Evolutionary conservation across 2,329 filamentous ascomycete genomes (phyloP).

Genomic region (Aspergillus novoparasiticus): DNA sequence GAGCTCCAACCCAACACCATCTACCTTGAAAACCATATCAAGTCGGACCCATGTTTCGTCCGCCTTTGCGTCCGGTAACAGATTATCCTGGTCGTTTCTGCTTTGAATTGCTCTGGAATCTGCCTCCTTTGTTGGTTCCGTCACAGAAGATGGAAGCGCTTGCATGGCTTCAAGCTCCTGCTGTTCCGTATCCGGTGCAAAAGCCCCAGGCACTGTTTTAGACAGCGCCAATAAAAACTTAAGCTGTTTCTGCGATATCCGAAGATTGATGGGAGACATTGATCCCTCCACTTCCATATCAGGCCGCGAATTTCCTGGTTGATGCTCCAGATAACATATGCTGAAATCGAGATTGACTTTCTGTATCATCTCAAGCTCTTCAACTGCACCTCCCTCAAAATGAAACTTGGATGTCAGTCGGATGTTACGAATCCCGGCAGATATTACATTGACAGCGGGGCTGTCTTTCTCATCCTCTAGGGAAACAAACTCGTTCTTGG

Average conservation of each 20-base stretch:
- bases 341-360: conserved; percentile 94
- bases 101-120: conserved; percentile 56
- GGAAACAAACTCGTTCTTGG: conserved; percentile 86
- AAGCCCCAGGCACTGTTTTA: conserved; percentile 82
- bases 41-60: conserved; percentile 86
- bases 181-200: conserved; percentile 72
- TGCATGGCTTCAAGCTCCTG: conserved; percentile 73
- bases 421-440: conserved; percentile 88
- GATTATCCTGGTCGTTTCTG: conserved; percentile 51
- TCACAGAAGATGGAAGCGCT: conserved; percentile 64
- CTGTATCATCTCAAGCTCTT: conserved; percentile 95
- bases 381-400: conserved; percentile 69
- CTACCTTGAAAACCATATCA: conserved; percentile 86
- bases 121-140: conserved; percentile 52
- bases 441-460: conserved; percentile 83
- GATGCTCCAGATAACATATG: conserved; percentile 88
- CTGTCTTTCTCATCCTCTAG: conserved; percentile 75
- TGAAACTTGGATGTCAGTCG: conserved; percentile 87
- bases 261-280: conserved; percentile 91
- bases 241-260: conserved; percentile 86
- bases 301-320: conserved; percentile 72
- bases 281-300: conserved; percentile 89
- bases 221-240: conserved; percentile 88
- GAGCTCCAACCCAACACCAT: conserved; percentile 85
- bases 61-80: conserved; percentile 71